phyloP scores from a whole-genome alignment of 345 rosid genomes.

The Eutrema yunnanense region DNA sequence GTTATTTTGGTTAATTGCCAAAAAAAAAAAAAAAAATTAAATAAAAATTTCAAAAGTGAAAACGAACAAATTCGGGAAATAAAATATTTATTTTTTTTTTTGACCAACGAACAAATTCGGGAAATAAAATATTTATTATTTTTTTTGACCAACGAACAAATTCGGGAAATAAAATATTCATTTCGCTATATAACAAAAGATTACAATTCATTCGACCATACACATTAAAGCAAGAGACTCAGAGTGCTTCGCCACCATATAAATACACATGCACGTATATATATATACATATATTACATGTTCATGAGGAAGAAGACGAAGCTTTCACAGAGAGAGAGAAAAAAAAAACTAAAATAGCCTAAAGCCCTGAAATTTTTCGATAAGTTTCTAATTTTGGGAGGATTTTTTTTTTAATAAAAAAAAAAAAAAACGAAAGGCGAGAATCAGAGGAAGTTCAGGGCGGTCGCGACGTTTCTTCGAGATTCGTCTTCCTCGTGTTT shows the following conservation, averaged over 20 bases:
- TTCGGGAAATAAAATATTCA: conserved; percentile 7
- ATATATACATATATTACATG: neutral
- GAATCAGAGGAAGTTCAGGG: conserved; percentile 22
- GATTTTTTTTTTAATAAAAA: neutral
- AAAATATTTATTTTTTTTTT: neutral
- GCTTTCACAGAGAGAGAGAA: neutral
- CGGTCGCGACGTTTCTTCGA: conserved; percentile 26
- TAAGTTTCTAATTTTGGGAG: conserved; percentile 20
- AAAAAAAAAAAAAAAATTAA: neutral
- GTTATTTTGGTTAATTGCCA: neutral
- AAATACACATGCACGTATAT: conserved; percentile 15
- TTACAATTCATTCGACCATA: conserved; percentile 9
- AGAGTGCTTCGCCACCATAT: conserved; percentile 18
- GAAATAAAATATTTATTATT: neutral
- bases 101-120: neutral
- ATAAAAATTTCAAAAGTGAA: neutral
- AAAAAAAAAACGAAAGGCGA: neutral
- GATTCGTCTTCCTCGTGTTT: conserved; percentile 5
- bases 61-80: neutral
- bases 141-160: neutral
- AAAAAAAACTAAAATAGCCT: neutral
- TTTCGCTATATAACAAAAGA: neutral
- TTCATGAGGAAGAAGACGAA: neutral
- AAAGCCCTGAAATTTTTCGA: neutral
- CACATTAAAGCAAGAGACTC: neutral